Evolutionary conservation across 1,139 yeast species (phyloP).

Genomic region (Yamadazyma friedrichii): DNA sequence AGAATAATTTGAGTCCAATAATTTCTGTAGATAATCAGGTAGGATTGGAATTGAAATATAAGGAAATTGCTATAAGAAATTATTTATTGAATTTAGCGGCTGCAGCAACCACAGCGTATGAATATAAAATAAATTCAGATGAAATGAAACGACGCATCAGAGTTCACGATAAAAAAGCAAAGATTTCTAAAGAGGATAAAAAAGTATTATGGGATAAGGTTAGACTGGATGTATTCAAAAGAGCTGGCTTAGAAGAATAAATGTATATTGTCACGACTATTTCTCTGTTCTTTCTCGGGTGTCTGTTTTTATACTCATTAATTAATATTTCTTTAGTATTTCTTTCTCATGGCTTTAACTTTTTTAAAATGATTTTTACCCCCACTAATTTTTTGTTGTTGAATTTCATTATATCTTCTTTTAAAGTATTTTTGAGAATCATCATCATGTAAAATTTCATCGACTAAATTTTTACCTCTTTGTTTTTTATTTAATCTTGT

Average conservation of each 20-base stretch:
- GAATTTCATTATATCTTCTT: conserved; percentile 81
- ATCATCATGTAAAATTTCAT: conserved; percentile 75
- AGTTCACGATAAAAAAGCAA: conserved; percentile 28
- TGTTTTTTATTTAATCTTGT: conserved; percentile 68
- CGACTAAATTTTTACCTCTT: conserved; percentile 76
- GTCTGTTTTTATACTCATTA: neutral
- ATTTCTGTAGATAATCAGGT: conserved; percentile 27
- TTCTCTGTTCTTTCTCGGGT: neutral
- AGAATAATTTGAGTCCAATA: conserved; percentile 24
- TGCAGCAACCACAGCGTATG: conserved; percentile 55
- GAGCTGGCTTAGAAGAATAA: conserved; percentile 45
- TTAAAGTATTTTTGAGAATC: conserved; percentile 75
- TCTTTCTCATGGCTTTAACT: conserved; percentile 60
- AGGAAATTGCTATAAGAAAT: conserved; percentile 49
- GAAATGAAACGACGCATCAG: conserved; percentile 29
- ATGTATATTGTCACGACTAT: conserved; percentile 1
- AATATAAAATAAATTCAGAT: conserved; percentile 42
- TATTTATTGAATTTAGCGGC: conserved; percentile 52
- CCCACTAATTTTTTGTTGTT: conserved; percentile 71
- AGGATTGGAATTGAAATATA: conserved; percentile 36
- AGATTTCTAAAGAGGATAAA: conserved; percentile 42
- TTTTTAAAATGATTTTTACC: conserved; percentile 68
- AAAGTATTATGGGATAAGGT: conserved; percentile 50
- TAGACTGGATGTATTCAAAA: conserved; percentile 45
- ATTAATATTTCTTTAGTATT: conserved; percentile 24